Percentiles rank a stretch among this genome's conserved stretches.
Evolutionary conservation across 108 stramenopile genomes (phyloP).

Genomic region (Nitzschia sp.): DNA sequence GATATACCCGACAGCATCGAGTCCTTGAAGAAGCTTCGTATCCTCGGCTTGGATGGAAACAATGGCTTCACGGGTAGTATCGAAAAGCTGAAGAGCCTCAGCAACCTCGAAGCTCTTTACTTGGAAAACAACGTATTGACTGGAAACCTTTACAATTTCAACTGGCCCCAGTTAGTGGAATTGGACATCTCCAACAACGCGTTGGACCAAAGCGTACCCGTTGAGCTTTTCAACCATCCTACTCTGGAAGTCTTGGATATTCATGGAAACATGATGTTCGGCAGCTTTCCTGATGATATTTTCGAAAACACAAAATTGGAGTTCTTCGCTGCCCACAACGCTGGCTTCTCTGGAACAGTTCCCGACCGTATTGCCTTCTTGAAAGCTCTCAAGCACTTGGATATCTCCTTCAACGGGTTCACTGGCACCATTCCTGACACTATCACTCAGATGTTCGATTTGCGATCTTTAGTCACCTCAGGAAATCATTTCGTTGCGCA

Average conservation of each 20-base stretch:
- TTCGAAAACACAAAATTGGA: conserved; percentile 15
- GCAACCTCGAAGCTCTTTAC: conserved; percentile 24
- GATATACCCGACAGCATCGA: conserved; percentile 28
- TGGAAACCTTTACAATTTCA: conserved; percentile 7
- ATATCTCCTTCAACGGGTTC: conserved; percentile 28
- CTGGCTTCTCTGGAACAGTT: conserved; percentile 20
- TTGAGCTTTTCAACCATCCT: conserved; percentile 10
- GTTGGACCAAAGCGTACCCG: not conserved
- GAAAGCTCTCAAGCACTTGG: conserved; percentile 31
- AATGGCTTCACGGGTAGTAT: conserved; percentile 18
- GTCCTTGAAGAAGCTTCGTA: conserved; percentile 11
- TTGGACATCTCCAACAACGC: conserved; percentile 26
- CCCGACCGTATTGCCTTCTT: conserved; percentile 21
- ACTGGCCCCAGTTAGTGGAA: conserved; percentile 15
- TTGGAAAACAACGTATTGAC: conserved; percentile 26
- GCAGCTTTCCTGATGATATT: conserved; percentile 25
- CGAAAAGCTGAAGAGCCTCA: conserved; percentile 1
- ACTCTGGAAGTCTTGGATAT: conserved; percentile 26
- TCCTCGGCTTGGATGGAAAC: conserved; percentile 25
- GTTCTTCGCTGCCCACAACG: conserved; percentile 21
- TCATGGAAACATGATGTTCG: conserved; percentile 29
- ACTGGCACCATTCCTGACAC: conserved; percentile 35
- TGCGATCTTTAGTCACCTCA: conserved; percentile 17
- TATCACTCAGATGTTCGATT: conserved; percentile 14
- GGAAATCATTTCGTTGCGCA: conserved; percentile 13